Evolutionary conservation across 2,329 filamentous ascomycete genomes (phyloP).

Genomic region (Alternaria triticina): DNA sequence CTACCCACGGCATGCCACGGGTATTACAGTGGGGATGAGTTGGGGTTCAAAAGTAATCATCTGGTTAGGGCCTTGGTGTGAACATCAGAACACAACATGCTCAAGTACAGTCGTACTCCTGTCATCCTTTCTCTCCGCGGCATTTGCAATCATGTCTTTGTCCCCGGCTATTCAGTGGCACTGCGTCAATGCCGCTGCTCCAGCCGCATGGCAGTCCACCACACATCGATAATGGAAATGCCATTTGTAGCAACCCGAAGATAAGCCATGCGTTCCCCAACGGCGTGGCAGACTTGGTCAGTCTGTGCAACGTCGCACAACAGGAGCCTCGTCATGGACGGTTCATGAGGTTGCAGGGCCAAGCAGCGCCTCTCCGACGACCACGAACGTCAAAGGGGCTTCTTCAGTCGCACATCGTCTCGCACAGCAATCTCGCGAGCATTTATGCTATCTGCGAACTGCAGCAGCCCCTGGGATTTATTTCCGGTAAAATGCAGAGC

Average conservation of each 20-base stretch:
- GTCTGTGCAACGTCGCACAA: constrained; percentile 2
- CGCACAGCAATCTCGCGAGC: neutral
- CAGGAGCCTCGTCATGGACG: neutral
- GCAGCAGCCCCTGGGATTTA: neutral
- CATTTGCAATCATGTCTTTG: neutral
- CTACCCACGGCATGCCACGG: neutral
- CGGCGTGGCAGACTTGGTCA: neutral
- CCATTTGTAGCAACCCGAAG: neutral
- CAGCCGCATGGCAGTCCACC: neutral
- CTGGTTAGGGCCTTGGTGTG: neutral
- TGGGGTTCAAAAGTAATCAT: neutral
- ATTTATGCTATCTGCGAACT: neutral
- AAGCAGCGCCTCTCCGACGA: neutral
- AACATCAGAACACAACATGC: neutral
- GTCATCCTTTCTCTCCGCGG: neutral
- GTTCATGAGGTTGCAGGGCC: neutral
- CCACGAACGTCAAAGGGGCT: neutral
- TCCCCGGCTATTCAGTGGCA: constrained; percentile 1
- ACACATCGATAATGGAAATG: neutral
- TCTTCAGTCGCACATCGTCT: neutral
- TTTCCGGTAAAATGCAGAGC: neutral
- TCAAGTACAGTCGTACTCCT: neutral
- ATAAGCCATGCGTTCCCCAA: neutral
- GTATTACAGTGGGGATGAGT: constrained; percentile 1
- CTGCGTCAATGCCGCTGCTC: neutral